A percentile compares a stretch with the other conserved stretches of the same genome.
Evolutionary conservation across 2,329 filamentous ascomycete genomes (phyloP).

Genomic region (Graphium sp.): DNA sequence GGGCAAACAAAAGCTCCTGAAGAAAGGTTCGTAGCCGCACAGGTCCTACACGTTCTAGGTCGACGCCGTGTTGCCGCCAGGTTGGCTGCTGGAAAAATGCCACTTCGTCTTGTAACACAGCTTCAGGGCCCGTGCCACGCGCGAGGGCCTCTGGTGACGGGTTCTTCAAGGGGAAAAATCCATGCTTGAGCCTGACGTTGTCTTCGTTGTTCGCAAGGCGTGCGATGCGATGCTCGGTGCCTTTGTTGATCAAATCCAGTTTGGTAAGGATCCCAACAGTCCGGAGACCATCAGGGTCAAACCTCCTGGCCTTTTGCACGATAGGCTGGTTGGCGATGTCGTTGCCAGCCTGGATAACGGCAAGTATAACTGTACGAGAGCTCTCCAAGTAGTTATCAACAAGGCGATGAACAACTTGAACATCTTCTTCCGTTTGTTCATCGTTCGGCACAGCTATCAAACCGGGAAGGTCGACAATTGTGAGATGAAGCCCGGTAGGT

Average conservation of each 20-base stretch:
- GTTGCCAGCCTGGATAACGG: slow-evolving; percentile 20
- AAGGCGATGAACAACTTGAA: slow-evolving; percentile 15
- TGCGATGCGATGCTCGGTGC: slow-evolving; percentile 9
- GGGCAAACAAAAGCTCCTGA: slow-evolving; percentile 10
- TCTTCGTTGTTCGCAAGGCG: slow-evolving; percentile 14
- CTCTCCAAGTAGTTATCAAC: slow-evolving; percentile 22
- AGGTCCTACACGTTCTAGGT: slow-evolving; percentile 8
- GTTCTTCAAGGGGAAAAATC: slow-evolving; percentile 17
- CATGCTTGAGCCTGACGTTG: slow-evolving; percentile 22
- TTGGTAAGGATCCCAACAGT: slow-evolving; percentile 27
- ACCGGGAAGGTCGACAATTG: slow-evolving; percentile 27
- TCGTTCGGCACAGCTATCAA: slow-evolving; percentile 19
- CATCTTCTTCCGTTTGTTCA: slow-evolving; percentile 15
- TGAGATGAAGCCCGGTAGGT: slow-evolving; percentile 16
- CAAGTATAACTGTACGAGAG: slow-evolving; percentile 23
- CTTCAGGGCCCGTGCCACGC: slow-evolving; percentile 15
- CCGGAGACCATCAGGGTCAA: slow-evolving; percentile 15
- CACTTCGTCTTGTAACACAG: slow-evolving; percentile 18
- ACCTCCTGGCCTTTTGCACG: slow-evolving; percentile 11
- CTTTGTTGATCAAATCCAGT: slow-evolving; percentile 16
- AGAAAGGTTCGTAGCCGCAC: slow-evolving; percentile 8
- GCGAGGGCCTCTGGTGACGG: slow-evolving; percentile 14
- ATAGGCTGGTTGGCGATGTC: slow-evolving; percentile 20
- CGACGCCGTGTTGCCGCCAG: slow-evolving; percentile 12
- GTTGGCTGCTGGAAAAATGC: slow-evolving; percentile 19